Evolutionary conservation across 352 stramenopile species (phyloP).

Genomic region (Globisporangium mamillatum): DNA sequence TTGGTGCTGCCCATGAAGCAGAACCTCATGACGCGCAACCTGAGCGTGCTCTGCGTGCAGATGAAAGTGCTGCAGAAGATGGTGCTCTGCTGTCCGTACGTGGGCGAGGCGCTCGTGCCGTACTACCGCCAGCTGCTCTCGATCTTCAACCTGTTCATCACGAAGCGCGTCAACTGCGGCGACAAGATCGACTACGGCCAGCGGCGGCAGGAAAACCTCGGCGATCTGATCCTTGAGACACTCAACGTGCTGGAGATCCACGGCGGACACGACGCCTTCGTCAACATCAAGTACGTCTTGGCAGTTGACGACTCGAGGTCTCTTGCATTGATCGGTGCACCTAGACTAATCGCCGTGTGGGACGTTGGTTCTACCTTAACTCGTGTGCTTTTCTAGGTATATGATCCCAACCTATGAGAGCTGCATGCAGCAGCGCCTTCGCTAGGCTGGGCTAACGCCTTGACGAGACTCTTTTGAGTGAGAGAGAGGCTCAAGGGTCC

Average conservation of each 20-base stretch:
- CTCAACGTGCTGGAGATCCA: constrained; percentile 86
- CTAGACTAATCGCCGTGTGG: not conserved
- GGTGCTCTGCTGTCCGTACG: constrained; percentile 61
- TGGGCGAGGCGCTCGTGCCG: constrained; percentile 87
- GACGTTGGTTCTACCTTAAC: not conserved
- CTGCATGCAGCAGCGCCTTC: constrained; percentile 44
- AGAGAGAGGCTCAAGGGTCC: not conserved
- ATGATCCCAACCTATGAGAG: constrained; percentile 96
- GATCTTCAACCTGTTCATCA: constrained; percentile 92
- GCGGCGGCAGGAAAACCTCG: constrained; percentile 84
- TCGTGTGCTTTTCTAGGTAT: constrained; percentile 59
- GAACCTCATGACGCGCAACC: constrained; percentile 82
- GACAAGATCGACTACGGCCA: constrained; percentile 93
- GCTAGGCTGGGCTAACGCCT: not conserved
- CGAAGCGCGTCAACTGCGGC: constrained; percentile 90
- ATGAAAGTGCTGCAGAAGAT: constrained; percentile 79
- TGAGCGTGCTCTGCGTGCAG: constrained; percentile 67
- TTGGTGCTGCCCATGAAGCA: constrained; percentile 79
- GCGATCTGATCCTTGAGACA: constrained; percentile 88
- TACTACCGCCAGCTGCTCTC: constrained; percentile 92
- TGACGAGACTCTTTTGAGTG: not conserved
- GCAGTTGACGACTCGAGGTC: not conserved
- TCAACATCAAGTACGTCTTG: constrained; percentile 90
- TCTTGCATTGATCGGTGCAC: not conserved
- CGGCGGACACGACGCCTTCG: constrained; percentile 85